Evolutionary conservation across 345 rosid genomes (phyloP), one percentile per base, ranked within the genome.

Genomic region (Orychophragmus violaceus): DNA sequence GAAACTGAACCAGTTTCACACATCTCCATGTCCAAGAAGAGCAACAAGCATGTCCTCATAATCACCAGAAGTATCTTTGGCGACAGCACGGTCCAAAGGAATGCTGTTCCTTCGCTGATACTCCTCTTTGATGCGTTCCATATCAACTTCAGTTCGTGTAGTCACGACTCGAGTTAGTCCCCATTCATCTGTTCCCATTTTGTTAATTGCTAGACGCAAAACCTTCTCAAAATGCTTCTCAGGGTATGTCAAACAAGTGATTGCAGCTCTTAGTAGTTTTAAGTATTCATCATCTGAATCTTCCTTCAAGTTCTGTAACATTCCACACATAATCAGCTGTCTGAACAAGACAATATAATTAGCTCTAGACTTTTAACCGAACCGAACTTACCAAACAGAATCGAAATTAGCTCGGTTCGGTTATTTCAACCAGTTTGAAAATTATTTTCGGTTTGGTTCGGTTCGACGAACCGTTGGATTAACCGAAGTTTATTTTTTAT

Each of bases 181-280:
- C 62, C 88, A 90, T 77, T 89, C 95, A 30, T 89, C 91, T 6
- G 91, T 92, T 74, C 95, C 96, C 11, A 46, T 63, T 54, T 8
- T 87, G 70, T 87, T 83, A 41, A 92, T 82, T 2, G 93, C 81
- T 11, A 69, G 77, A 56, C 89, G 86, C 24, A 92, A 77, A 36
- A 80, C 79, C 74, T 90, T 83, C 78, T 77, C 86, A 29, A 85
- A 89, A 60, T 85, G 81, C 37, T 66, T 80, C 78, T 83, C 86
- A 1, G 93, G 91, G 37, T 74, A 73, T 45, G 76, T 72, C 77
- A 89, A 67, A 72, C 93, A 89, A 68, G 81, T 85, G 41, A 89
- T 53, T 0, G 79, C 82, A 53, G 81, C 74, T 76, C 91, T 85
- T 42, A 89, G 62, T 5, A 85, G 73, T 18, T 68, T 71, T 8